Base-by-base conservation (phyloP, 1,139 yeast species). In the Suhomyces taliae region DNA sequence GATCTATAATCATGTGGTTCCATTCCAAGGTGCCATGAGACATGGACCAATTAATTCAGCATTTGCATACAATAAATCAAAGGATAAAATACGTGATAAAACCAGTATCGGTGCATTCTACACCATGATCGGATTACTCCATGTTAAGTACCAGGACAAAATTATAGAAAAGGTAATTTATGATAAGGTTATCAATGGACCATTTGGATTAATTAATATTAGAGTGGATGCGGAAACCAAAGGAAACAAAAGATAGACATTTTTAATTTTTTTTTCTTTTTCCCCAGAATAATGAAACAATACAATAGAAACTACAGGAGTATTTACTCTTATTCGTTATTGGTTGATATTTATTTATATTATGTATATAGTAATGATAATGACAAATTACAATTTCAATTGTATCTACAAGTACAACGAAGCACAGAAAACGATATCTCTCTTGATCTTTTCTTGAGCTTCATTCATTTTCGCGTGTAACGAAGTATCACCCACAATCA, bases 381-480 rank as follows among this genome's bases (percentile, higher is more conserved):
- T 29, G 32, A 29, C 32, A 29, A 29, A 19, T 19, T 19, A 19
- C 24, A 19, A 19, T 19, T 19, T 19, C 24, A 19, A 19, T 19
- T 19, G 24, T 19, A 3, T 34, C 51, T 76, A 90, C 56, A 93
- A 73, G 65, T 95, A 93, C 53, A 95, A 78, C 50, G 97, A 89
- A 4, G 99, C 97, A 65, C 98, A 95, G 69, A 95, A 95, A 0
- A 95, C 98, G 57, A 93, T 93, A 66, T 93, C 99, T 59, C 99
- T 82, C 69, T 93, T 93, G 65, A 93, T 93, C 65, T 82, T 81
- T 64, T 93, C 99, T 67, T 93, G 99, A 0, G 98, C 97, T 51
- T 83, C 85, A 27, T 83, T 78, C 95, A 95, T 90, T 66, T 91
- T 91, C 41, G 89, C 76, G 65, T 90, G 95, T 55, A 95, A 76